Base-by-base conservation (phyloP, 768 basidiomycete genomes). In the Rubroboletus pulcherrimus region DNA sequence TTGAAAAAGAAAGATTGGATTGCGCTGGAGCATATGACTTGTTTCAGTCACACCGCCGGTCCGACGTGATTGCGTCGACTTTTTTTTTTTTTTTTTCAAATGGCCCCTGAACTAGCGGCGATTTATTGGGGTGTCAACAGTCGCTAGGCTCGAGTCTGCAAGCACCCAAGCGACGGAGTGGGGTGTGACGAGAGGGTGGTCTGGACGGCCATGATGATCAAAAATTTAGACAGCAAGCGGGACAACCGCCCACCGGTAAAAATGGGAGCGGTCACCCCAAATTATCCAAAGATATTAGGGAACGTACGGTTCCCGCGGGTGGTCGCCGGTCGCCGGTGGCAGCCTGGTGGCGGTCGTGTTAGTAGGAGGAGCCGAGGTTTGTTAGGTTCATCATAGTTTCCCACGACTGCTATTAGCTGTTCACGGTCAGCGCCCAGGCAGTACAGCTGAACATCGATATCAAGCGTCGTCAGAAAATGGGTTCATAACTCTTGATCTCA, bases 391-490 rank as follows among this genome's bases (percentile, higher is more conserved):
- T 44, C 35, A 53, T 47, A 26, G 21, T 55, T 69, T 68, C 67
- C 66, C 67, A 68, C 67, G 67, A 2, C 46, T 40, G 33, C 44
- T 49, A 46, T 44, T 55, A 46, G 54, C 56, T 40, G 51, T 47
- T 49, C 55, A 49, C 57, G 29, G 29, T 34, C 56, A 47, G 55
- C 55, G 56, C 41, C 38, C 29, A 0, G 21, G 26, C 26, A 5
- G 45, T n/a, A 44, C 40, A 12, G 40, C 56, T 34, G 34, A 41
- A 47, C 55, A 54, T 57, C 66, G 63, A 57, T 57, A 55, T 54
- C 66, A 21, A 48, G 24, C 17, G 31, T 33, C 24, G 21, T 45
- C 47, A 56, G 51, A 66, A 59, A 54, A 70, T 70, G 68, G 68
- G 45, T 44, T 37, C 64, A 64, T 70, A 58, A 43, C 29, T 51